phyloP scores from a whole-genome alignment of 1,139 yeast species.

The Candida gigantensis region DNA sequence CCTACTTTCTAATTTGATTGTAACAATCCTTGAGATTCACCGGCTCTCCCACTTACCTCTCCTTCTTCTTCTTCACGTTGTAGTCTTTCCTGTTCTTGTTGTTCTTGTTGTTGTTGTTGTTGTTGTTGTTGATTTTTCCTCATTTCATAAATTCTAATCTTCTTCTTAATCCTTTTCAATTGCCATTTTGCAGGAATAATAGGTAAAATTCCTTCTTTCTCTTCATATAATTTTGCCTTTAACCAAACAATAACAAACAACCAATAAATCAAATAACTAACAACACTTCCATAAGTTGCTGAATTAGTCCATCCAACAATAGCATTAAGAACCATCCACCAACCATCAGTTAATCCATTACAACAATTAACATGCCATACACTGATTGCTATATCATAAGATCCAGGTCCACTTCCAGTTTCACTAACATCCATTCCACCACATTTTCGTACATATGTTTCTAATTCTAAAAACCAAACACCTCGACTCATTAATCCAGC shows the following conservation, averaged over 20 bases:
- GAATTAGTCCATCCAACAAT: constrained; percentile 94
- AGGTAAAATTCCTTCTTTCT: constrained; percentile 62
- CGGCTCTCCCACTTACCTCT: constrained; percentile 1
- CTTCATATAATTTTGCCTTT: constrained; percentile 55
- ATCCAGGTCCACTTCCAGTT: constrained; percentile 91
- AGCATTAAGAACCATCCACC: constrained; percentile 94
- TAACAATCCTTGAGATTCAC: constrained; percentile 14
- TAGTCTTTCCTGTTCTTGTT: too few species aligned
- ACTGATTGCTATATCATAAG: constrained; percentile 74
- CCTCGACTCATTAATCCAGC: constrained; percentile 60
- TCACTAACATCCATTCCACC: constrained; percentile 89
- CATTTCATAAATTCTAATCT: constrained; percentile 31
- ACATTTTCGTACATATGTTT: constrained; percentile 60
- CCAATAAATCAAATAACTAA: constrained; percentile 80
- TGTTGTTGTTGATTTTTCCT: constrained; percentile 12
- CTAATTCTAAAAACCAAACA: constrained; percentile 84
- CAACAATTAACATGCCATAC: constrained; percentile 98
- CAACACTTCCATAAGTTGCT: constrained; percentile 91
- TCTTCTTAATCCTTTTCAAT: constrained; percentile 53
- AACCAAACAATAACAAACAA: constrained; percentile 55
- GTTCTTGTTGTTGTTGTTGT: constrained; percentile 5
- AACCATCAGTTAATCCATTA: constrained; percentile 85
- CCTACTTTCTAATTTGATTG: too few species aligned
- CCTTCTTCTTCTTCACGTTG: constrained; percentile 2
- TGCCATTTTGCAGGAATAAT: constrained; percentile 63